Percentiles rank a stretch among this genome's conserved stretches.
Evolutionary conservation across 768 basidiomycete species (phyloP).

Genomic region (Rhodotorula taiwanensis): DNA sequence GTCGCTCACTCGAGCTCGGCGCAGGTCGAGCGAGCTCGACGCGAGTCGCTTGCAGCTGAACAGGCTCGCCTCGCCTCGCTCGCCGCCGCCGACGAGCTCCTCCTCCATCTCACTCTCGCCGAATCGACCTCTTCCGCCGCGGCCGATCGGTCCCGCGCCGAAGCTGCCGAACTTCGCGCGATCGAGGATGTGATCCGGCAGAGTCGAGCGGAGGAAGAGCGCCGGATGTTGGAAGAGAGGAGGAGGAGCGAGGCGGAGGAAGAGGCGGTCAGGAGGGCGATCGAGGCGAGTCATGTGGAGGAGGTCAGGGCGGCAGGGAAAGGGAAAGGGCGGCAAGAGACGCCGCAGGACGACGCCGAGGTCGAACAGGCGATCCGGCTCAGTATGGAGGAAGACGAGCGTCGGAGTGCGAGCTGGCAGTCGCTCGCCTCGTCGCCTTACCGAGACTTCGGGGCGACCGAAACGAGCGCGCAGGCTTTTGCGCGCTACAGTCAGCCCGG

Average conservation of each 20-base stretch:
- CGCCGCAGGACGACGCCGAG: background rate
- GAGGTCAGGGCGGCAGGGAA: background rate
- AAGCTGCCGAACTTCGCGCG: conserved; percentile 5
- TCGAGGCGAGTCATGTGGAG: background rate
- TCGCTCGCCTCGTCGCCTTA: no score
- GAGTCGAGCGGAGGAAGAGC: conserved; percentile 2
- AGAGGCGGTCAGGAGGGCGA: conserved; percentile 6
- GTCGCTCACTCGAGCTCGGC: background rate
- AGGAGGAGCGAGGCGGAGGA: conserved; percentile 4
- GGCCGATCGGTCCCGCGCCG: background rate
- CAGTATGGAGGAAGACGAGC: conserved; percentile 6
- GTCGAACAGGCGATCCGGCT: conserved; percentile 18
- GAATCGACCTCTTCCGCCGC: background rate
- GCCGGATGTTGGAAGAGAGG: background rate
- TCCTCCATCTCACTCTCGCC: background rate
- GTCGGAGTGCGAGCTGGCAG: background rate
- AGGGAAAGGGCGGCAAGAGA: background rate
- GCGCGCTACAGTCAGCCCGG: conserved; percentile 1
- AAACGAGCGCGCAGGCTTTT: conserved; percentile 4
- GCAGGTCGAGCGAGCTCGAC: conserved; percentile 1
- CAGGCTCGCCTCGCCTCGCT: background rate
- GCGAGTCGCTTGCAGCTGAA: background rate
- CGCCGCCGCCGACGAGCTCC: conserved; percentile 1
- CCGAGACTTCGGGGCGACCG: background rate
- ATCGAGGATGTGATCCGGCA: conserved; percentile 4